Conservation (phyloP, 1,139 yeast species). For the Meyerozyma guilliermondii region DNA sequence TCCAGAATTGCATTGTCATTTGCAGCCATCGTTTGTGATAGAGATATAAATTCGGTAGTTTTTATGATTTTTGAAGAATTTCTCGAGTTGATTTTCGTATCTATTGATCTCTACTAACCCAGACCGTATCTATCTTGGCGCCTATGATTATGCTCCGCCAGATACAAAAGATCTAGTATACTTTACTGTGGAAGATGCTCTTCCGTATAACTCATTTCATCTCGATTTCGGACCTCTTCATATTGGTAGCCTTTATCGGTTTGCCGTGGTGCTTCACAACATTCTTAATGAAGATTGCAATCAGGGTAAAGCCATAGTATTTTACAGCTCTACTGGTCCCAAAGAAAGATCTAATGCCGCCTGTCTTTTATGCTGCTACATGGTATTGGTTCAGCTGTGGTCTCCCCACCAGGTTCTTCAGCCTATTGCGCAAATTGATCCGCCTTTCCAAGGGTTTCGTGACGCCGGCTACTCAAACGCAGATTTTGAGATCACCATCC, state of each 20-base stretch:
- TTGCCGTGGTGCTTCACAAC: constrained; percentile 91
- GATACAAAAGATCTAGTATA: constrained; percentile 75
- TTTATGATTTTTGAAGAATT: no score
- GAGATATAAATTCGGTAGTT: no score
- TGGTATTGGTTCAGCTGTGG: constrained; percentile 95
- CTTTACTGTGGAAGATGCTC: constrained; percentile 87
- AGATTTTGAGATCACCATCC: constrained; percentile 88
- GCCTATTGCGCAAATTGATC: constrained; percentile 87
- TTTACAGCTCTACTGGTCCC: constrained; percentile 78
- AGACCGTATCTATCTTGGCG: constrained; percentile 88
- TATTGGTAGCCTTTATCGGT: constrained; percentile 86
- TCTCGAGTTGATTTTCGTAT: no score
- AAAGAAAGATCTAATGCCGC: constrained; percentile 91
- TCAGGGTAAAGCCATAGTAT: constrained; percentile 84
- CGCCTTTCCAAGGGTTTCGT: constrained; percentile 90
- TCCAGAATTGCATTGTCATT: no score
- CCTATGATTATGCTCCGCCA: constrained; percentile 73
- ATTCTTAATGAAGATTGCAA: constrained; percentile 80
- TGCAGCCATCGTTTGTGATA: background rate
- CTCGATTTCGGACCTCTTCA: constrained; percentile 95
- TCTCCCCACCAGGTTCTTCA: constrained; percentile 96
- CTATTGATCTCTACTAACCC: constrained; percentile 14
- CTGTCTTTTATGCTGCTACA: constrained; percentile 86
- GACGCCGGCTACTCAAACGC: constrained; percentile 97
- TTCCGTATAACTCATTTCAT: constrained; percentile 90